Evolutionary conservation across 2,329 filamentous ascomycete genomes (phyloP), one percentile per base, ranked within the genome.

Genomic region (Coleophoma eucalyptorum): DNA sequence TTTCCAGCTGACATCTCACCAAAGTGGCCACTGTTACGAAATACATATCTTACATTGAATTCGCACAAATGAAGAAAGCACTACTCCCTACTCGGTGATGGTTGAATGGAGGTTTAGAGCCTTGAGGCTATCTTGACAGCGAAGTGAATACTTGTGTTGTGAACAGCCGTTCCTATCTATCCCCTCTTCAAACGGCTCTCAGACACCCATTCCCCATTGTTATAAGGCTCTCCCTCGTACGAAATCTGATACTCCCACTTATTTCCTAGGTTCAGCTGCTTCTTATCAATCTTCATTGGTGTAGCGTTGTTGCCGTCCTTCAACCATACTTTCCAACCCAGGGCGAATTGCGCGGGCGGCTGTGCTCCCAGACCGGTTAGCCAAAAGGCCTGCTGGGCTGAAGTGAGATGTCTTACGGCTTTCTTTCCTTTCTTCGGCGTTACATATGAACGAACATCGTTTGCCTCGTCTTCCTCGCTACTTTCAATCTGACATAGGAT

Each of bases 201-300:
- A 42, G 38, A 13, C 38, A 42, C 38, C 44, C 21, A 46, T 4
- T 33, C n/a, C 12, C 44, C 44, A 34, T 34, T 46, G 18, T 46
- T 46, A n/a, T 46, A 35, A 6, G n/a, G 15, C 12, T 35, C 31
- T 42, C 38, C 38, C 15, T 42, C 38, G 38, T 16, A 42, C n/a
- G 38, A 18, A 13, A 46, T 32, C 19, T 46, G 44, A 46, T 46
- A 46, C 44, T 42, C 38, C 38, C 38, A 42, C 38, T 42, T 42
- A 19, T 42, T 42, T 19, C 38, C 16, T 20, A n/a, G 6, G 38
- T 42, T 42, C 16, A 42, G 13, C 18, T 42, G 4, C 38, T 19
- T 42, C 21, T 5, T 4, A 20, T 16, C 38, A 20, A 42, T 20
- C 12, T 5, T 19, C 38, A 42, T 42, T 16, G 38, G 38, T 2